Percentiles rank a stretch among this genome's conserved stretches.
Evolutionary conservation across 2,329 filamentous ascomycete species (phyloP).

Genomic region (Aspergillus sp.): DNA sequence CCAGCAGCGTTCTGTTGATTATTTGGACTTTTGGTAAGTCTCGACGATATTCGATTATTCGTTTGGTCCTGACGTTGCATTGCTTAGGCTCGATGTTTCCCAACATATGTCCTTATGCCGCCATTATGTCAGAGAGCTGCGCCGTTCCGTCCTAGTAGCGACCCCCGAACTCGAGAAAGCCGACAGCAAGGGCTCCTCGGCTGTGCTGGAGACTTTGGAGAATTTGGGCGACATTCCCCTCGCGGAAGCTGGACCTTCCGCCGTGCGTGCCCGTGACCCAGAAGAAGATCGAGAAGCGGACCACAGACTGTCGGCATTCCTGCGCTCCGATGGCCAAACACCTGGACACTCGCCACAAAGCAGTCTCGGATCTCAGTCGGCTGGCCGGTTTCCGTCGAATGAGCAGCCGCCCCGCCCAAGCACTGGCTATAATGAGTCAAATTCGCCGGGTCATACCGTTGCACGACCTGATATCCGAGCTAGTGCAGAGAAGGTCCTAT

Average conservation of each 20-base stretch:
- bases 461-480: constrained; percentile 82
- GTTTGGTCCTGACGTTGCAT: constrained; percentile 6
- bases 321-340: constrained; percentile 52
- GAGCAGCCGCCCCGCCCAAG: constrained; percentile 46
- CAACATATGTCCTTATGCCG: constrained; percentile 96
- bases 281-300: constrained; percentile 66
- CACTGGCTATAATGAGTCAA: constrained; percentile 63
- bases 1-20: constrained; percentile 94
- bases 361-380: constrained; percentile 41
- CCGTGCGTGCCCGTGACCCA: constrained; percentile 48
- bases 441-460: constrained; percentile 74
- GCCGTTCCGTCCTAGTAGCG: constrained; percentile 82
- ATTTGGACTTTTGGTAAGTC: constrained; percentile 87
- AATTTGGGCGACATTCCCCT: constrained; percentile 53
- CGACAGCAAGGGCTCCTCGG: constrained; percentile 75
- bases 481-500: constrained; percentile 97
- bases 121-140: constrained; percentile 91
- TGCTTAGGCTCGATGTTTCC: constrained; percentile 85
- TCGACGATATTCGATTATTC: neutral
- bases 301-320: constrained; percentile 81
- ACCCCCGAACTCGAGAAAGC: constrained; percentile 82
- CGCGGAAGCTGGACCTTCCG: constrained; percentile 44
- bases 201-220: constrained; percentile 63
- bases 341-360: constrained; percentile 45
- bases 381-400: constrained; percentile 27